Evolutionary conservation across 345 rosid species (phyloP).

Genomic region (Moringa oleifera): DNA sequence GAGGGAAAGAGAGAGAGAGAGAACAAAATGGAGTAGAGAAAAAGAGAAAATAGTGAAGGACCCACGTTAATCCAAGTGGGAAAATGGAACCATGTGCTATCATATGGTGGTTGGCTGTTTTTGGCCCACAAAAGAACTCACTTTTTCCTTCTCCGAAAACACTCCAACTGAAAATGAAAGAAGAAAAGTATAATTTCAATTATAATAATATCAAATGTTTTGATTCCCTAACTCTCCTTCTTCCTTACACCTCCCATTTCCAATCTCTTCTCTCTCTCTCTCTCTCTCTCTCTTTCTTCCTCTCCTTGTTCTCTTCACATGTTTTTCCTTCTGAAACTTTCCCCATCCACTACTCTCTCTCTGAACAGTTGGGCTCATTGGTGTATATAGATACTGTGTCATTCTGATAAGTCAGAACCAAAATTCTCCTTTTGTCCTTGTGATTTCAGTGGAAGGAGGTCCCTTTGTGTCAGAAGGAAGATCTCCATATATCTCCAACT

Average conservation of each 20-base stretch:
- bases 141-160: conserved; percentile 17
- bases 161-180: conserved; percentile 18
- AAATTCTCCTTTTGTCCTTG: conserved; percentile 20
- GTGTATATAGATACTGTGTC: conserved; percentile 24
- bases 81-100: conserved; percentile 55
- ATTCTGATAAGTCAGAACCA: conserved; percentile 16
- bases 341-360: conserved; percentile 13
- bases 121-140: conserved; percentile 29
- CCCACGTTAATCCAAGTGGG: conserved; percentile 35
- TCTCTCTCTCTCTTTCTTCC: background rate
- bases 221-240: conserved; percentile 26
- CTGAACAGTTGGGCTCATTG: conserved; percentile 14
- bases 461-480: conserved; percentile 39
- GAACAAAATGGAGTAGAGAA: background rate
- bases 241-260: conserved; percentile 36
- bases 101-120: conserved; percentile 62
- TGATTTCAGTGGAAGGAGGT: conserved; percentile 14
- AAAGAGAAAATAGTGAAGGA: background rate
- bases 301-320: conserved; percentile 9
- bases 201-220: conserved; percentile 6
- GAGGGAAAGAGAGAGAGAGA: background rate
- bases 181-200: conserved; percentile 18
- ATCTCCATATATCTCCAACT: conserved; percentile 7
- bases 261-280: conserved; percentile 16
- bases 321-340: conserved; percentile 16